Evolutionary conservation across 192 early-diverging fungal species (phyloP).

Genomic region (Endogone sp.): DNA sequence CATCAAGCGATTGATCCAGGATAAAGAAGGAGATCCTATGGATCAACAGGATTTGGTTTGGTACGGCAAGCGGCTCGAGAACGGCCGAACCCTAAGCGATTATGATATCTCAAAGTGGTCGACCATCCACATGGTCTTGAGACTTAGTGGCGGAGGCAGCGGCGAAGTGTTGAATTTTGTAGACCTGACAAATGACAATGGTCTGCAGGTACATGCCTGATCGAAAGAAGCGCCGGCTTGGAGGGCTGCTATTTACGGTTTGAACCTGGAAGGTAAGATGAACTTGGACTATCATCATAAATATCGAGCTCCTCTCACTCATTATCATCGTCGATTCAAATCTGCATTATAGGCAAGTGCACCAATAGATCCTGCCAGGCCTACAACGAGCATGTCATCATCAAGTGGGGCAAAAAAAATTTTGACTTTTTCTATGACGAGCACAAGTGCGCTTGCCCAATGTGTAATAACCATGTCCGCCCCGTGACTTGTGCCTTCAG

Average conservation of each 20-base stretch:
- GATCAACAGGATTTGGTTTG: conserved; percentile 69
- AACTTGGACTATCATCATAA: neutral
- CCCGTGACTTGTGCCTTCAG: neutral
- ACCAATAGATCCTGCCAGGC: neutral
- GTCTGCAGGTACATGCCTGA: neutral
- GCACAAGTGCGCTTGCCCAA: neutral
- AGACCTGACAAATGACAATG: neutral
- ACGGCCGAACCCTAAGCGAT: conserved; percentile 53
- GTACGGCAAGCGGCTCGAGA: conserved; percentile 66
- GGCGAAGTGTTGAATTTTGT: neutral
- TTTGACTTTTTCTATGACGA: neutral
- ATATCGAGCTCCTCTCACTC: neutral
- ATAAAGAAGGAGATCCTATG: conserved; percentile 68
- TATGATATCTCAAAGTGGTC: conserved; percentile 66
- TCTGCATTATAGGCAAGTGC: neutral
- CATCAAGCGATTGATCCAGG: conserved; percentile 70
- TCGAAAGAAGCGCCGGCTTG: neutral
- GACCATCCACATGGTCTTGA: conserved; percentile 54
- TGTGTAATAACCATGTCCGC: neutral
- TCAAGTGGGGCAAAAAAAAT: neutral
- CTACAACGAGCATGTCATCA: neutral
- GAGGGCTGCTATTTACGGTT: neutral
- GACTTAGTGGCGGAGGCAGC: conserved; percentile 51
- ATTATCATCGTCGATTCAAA: neutral
- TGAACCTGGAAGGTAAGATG: neutral